Evolutionary conservation across 1,284 basidiomycete species (phyloP).

Genomic region (Sporisorium sorghi): DNA sequence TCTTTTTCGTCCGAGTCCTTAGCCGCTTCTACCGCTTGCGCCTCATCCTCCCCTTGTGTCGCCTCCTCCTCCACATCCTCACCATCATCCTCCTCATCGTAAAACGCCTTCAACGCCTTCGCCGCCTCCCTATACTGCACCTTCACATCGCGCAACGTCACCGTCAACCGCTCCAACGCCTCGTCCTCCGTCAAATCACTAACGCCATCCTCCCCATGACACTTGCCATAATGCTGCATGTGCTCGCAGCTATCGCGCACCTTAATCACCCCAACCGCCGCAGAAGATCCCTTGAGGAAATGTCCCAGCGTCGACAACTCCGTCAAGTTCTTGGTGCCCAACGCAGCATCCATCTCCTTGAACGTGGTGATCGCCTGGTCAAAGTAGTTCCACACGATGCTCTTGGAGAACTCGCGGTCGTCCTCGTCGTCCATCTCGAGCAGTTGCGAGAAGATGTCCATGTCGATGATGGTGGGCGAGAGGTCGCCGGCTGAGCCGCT

Average conservation of each 20-base stretch:
- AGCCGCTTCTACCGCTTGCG: constrained; percentile 69
- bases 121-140: constrained; percentile 64
- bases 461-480: constrained; percentile 74
- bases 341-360: constrained; percentile 79
- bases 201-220: constrained; percentile 69
- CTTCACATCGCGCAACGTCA: constrained; percentile 59
- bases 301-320: constrained; percentile 83
- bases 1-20: constrained; percentile 66
- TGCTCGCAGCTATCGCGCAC: constrained; percentile 86
- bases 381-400: constrained; percentile 84
- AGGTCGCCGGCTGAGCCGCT: constrained; percentile 44
- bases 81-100: constrained; percentile 69
- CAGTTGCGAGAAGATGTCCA: constrained; percentile 84
- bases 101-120: constrained; percentile 67
- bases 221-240: constrained; percentile 84
- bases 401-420: constrained; percentile 79
- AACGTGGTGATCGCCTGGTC: constrained; percentile 76
- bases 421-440: constrained; percentile 88
- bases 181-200: constrained; percentile 48
- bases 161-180: constrained; percentile 51
- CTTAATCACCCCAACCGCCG: constrained; percentile 83
- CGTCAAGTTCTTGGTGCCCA: constrained; percentile 76
- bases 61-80: constrained; percentile 62
- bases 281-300: constrained; percentile 93
- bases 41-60: constrained; percentile 70